These are phyloP conservation scores for Yamadazyma endophytica DNA, from an alignment of 805 yeast species.

Conservation along the genomic window DNA sequence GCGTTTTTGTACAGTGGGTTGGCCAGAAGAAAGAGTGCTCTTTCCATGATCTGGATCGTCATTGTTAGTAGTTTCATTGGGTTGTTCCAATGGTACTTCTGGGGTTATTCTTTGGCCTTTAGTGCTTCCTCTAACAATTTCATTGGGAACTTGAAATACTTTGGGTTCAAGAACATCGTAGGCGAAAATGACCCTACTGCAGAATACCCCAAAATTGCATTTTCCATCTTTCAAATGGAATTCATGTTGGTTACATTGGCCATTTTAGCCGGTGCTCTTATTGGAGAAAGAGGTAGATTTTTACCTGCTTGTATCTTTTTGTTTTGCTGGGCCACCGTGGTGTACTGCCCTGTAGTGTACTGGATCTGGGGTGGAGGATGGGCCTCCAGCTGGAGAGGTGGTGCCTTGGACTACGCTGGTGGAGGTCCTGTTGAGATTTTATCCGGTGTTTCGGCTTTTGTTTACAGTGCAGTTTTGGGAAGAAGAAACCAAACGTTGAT, in stretches of 20 bases:
- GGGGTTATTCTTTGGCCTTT: conserved; percentile 96
- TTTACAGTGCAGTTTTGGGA: conserved; percentile 76
- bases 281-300: conserved; percentile 87
- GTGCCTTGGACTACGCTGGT: conserved; percentile 94
- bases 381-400: conserved; percentile 76
- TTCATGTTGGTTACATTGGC: conserved; percentile 89
- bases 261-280: conserved; percentile 82
- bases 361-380: conserved; percentile 98
- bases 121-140: conserved; percentile 76
- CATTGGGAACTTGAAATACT: conserved; percentile 80
- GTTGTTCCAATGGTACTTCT: conserved; percentile 90
- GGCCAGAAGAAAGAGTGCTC: conserved; percentile 85
- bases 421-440: conserved; percentile 96
- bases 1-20: conserved; percentile 90
- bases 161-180: conserved; percentile 76
- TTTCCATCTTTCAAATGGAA: conserved; percentile 86
- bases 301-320: conserved; percentile 78
- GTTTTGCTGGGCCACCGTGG: conserved; percentile 86
- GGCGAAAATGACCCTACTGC: conserved; percentile 34
- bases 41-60: conserved; percentile 80
- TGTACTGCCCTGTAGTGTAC: conserved; percentile 90
- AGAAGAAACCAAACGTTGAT: conserved; percentile 70
- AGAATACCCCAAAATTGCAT: conserved; percentile 77
- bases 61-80: conserved; percentile 70
- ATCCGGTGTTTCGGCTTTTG: conserved; percentile 89